phyloP scores from a whole-genome alignment of 1,284 basidiomycete species.

The Trichosporon ovoides region DNA sequence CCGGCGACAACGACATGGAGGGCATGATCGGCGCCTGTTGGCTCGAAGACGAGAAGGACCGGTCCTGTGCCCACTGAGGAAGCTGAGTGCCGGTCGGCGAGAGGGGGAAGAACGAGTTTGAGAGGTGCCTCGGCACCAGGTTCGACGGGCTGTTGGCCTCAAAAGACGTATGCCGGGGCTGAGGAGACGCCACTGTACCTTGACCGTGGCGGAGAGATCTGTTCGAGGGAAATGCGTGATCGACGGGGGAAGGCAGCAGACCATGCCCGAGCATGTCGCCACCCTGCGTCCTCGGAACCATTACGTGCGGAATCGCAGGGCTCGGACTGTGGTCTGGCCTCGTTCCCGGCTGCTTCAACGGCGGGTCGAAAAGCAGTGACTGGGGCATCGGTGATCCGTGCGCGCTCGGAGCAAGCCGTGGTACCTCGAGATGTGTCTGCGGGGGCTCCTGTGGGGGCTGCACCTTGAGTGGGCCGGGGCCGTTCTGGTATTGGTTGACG shows the following conservation, averaged over 20 bases:
- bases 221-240: not conserved
- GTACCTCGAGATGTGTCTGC: not conserved
- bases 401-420: not conserved
- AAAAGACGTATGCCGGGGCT: not conserved
- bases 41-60: not conserved
- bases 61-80: not conserved
- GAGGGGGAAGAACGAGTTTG: constrained; percentile 1
- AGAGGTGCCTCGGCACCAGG: not conserved
- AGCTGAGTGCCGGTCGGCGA: not conserved
- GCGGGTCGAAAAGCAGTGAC: not conserved
- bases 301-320: not conserved
- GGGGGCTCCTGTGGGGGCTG: not conserved
- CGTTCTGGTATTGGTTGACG: constrained; percentile 3
- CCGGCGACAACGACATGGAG: not conserved
- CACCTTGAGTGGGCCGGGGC: not conserved
- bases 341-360: not conserved
- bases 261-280: not conserved
- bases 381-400: not conserved
- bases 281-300: not conserved
- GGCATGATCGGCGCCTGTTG: not conserved
- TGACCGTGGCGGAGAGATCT: not conserved
- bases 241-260: not conserved
- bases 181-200: not conserved
- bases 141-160: not conserved
- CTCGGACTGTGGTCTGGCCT: not conserved